These are phyloP conservation scores for Vitis cinerea DNA, from an alignment of 164 flowering plant species.

Conservation along the genomic window DNA sequence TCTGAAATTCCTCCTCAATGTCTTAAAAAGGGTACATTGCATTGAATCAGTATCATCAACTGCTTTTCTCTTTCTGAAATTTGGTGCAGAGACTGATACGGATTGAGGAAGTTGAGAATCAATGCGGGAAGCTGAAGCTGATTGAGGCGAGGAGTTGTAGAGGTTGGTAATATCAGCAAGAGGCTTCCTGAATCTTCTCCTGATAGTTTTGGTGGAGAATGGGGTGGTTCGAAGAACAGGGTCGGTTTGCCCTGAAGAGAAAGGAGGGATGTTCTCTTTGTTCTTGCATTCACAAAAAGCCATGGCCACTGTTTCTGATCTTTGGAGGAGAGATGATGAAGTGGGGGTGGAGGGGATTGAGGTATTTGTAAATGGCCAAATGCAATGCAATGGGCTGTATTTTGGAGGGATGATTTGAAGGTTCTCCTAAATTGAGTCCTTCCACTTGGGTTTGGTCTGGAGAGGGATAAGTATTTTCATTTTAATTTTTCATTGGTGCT, in stretches of 20 bases:
- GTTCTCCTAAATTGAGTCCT: too few species aligned
- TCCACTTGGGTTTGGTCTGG: too few species aligned
- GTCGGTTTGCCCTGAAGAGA: conserved; percentile 6
- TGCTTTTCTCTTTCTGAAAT: conserved; percentile 7
- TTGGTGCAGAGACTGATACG: background rate
- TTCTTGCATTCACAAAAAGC: conserved; percentile 7
- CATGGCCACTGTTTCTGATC: too few species aligned
- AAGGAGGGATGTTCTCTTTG: conserved; percentile 25
- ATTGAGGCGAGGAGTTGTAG: background rate
- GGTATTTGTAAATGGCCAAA: too few species aligned
- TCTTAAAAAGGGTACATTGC: background rate
- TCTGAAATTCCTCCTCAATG: background rate
- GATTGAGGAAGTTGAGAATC: background rate
- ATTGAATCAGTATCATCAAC: background rate
- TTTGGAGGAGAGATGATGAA: too few species aligned
- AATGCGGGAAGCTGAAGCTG: background rate
- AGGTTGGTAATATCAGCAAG: conserved; percentile 21
- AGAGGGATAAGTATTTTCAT: too few species aligned
- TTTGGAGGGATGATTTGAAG: too few species aligned
- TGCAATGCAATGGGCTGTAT: too few species aligned
- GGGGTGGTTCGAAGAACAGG: background rate
- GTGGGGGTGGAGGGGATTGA: too few species aligned
- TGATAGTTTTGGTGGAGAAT: background rate
- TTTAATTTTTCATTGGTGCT: too few species aligned
- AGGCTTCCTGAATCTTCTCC: conserved; percentile 10